Evolutionary conservation across 2,329 filamentous ascomycete species (phyloP), one percentile per base, ranked within the genome.

Genomic region (Fusarium setosum): DNA sequence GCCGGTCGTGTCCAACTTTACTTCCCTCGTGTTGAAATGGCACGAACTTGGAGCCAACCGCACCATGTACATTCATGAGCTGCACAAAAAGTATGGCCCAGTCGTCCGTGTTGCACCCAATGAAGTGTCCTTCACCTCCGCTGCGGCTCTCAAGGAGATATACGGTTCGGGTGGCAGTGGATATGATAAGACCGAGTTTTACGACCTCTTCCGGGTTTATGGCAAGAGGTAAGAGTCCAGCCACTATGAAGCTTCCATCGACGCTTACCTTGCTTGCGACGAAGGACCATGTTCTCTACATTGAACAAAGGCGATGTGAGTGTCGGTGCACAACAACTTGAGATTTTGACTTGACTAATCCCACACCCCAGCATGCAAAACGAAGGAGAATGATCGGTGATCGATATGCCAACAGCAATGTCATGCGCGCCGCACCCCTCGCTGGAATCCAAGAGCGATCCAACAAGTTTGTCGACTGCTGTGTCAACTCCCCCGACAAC

Each of bases 341-440:
- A 32, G 34, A n/a, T 26, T 11, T 15, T 44, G 23, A n/a, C 9
- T 31, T 23, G 20, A 13, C 50, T 62, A 42, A 63, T 23, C 3
- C 34, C 35, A 21, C 47, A 24, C 35, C 34, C 13, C 49, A 90
- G 85, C 90, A 92, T 71, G 86, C 85, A 26, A 85, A 83, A 63
- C 83, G 88, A 59, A 90, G 88, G 71, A 82, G 88, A 24, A 79
- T 89, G 45, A 80, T 92, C 41, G 89, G 89, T 2, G 88, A 91
- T 70, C 82, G 88, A 26, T 92, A 92, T 73, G 86, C 89, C 26
- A 92, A 91, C 75, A 87, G 85, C 53, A 92, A 90, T 70, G 79
- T 92, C 48, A 83, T 90, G 77, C 84, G 84, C 26, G 73, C 82
- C 5, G 78, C 79, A 3, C 84, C 88, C 3, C 74, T 91, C 24